phyloP scores from a whole-genome alignment of 768 basidiomycete species.

The Mycena venus region DNA sequence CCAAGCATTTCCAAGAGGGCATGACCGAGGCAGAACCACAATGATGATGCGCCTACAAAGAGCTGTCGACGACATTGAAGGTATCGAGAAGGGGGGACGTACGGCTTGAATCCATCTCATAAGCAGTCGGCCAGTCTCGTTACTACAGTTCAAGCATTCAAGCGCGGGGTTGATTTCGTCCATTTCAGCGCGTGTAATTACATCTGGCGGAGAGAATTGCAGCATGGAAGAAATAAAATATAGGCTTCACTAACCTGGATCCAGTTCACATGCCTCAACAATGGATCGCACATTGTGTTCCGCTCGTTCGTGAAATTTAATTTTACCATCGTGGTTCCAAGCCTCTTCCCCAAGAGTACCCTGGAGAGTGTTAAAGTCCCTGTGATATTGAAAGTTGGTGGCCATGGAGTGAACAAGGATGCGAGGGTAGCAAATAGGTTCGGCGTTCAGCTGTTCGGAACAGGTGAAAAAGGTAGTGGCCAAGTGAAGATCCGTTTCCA shows the following conservation, averaged over 20 bases:
- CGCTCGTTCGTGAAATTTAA: neutral
- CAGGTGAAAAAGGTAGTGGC: slow-evolving; percentile 21
- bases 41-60: neutral
- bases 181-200: slow-evolving; percentile 18
- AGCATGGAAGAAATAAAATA: neutral
- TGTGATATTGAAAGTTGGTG: neutral
- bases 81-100: neutral
- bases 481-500: slow-evolving; percentile 4
- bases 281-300: neutral
- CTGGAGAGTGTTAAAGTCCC: neutral
- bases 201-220: neutral
- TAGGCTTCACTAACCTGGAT: neutral
- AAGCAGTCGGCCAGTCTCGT: neutral
- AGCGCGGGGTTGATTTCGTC: slow-evolving; percentile 20
- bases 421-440: slow-evolving; percentile 8
- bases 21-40: neutral
- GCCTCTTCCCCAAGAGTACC: neutral
- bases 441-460: neutral
- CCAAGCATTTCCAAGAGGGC: slow-evolving; percentile 17
- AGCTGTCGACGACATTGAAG: neutral
- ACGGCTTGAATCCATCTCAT: slow-evolving; percentile 22
- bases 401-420: slow-evolving; percentile 6
- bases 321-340: neutral
- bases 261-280: slow-evolving; percentile 14
- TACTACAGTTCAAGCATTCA: slow-evolving; percentile 21